phyloP scores from a whole-genome alignment of 1,139 yeast genomes.

The Neolecta irregularis region DNA sequence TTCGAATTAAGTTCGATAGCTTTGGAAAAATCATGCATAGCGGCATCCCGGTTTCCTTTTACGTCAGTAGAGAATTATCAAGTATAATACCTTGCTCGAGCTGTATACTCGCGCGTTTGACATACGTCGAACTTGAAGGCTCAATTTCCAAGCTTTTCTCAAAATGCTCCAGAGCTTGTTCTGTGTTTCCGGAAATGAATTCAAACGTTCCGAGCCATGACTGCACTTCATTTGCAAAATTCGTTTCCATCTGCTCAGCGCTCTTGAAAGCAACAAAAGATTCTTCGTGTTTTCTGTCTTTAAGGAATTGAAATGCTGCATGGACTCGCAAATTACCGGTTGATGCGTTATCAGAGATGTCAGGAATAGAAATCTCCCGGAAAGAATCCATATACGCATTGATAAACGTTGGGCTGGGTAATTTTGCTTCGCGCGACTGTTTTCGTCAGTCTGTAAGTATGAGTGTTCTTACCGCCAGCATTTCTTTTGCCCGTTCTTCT shows the following conservation, averaged over 20 bases:
- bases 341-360: conserved; percentile 35
- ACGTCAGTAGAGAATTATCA: neutral
- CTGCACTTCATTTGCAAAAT: conserved; percentile 16
- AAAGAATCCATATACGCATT: conserved; percentile 78
- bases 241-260: conserved; percentile 42
- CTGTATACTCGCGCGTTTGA: conserved; percentile 67
- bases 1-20: conserved; percentile 59
- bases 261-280: conserved; percentile 57
- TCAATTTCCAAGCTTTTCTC: conserved; percentile 46
- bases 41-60: conserved; percentile 35
- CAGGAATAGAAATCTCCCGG: conserved; percentile 24
- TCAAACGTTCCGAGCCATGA: conserved; percentile 64
- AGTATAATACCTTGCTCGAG: conserved; percentile 43
- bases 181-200: conserved; percentile 64
- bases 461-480: conserved; percentile 30
- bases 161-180: conserved; percentile 43
- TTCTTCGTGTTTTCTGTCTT: conserved; percentile 50
- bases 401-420: conserved; percentile 78
- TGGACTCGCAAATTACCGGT: conserved; percentile 47
- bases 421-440: conserved; percentile 25
- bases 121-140: conserved; percentile 62
- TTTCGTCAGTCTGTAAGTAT: neutral
- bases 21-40: conserved; percentile 52
- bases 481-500: conserved; percentile 28
- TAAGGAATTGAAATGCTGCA: conserved; percentile 51